Evolutionary conservation across 176 grass and related monocot species (phyloP), one percentile per base, ranked within the genome.

Genomic region (Aechmea fasciata): DNA sequence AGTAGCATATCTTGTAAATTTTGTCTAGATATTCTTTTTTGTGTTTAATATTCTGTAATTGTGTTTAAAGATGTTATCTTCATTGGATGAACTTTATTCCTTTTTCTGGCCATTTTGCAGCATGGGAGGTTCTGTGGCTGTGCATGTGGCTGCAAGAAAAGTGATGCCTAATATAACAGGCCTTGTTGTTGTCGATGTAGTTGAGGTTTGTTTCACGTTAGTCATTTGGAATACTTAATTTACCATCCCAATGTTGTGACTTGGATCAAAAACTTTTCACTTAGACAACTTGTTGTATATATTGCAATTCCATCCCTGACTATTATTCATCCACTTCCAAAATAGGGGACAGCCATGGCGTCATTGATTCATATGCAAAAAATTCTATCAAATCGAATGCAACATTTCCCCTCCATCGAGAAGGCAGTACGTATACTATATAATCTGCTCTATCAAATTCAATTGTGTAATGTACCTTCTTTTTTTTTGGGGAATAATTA

Each of bases 321-420:
- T 65, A 11, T 63, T 24, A 23, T 13, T 22, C 22, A 24, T 50
- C 5, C 19, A 29, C 51, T 77, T 85, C 57, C 9, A 55, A 76
- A 76, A 76, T 53, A 99, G 94, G 90, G 94, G 84, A 99, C 94
- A 52, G 94, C 94, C 72, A 84, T 93, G 77, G 89, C 89, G 66
- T 99, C 94, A 61, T 76, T 99, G 77, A 13, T 93, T 69, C 94
- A 99, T 80, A 99, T 99, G 94, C 90, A 93, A 77, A 99, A 99
- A 71, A 84, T 99, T 63, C 85, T 99, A 65, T 76, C 82, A 65
- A 93, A 76, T 76, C 82, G 87, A 57, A 83, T 85, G 52, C 89
- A 93, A 1, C 80, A 99, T 71, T 99, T 93, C 61, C 72, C 90
- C 23, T 81, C 77, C 65, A 71, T 88, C 64, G 94, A 93, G 75